Conservation (phyloP, 1,284 basidiomycete genomes). For the Termitomyces sp. region DNA sequence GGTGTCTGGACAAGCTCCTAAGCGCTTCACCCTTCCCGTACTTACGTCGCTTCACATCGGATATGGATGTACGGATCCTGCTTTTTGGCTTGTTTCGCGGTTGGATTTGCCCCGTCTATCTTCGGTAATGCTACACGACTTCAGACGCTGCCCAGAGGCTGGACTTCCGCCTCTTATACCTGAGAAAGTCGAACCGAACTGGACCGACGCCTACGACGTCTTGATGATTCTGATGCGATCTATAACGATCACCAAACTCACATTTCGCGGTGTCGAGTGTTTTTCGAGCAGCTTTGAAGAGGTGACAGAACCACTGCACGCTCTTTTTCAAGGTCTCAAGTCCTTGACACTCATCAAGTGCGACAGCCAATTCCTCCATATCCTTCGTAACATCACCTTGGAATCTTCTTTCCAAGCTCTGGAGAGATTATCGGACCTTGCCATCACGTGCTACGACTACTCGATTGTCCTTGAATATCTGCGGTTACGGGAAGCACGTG, state of each 20-base stretch:
- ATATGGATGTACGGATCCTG: constrained; percentile 8
- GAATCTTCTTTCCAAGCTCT: neutral
- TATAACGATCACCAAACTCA: constrained; percentile 7
- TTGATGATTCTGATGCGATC: constrained; percentile 9
- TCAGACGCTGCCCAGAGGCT: constrained; percentile 12
- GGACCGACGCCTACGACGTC: constrained; percentile 11
- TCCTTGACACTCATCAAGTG: constrained; percentile 13
- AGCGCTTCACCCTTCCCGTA: constrained; percentile 9
- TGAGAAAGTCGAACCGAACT: neutral
- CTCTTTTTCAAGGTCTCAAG: constrained; percentile 13
- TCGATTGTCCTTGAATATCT: constrained; percentile 12
- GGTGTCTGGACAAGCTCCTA: constrained; percentile 2
- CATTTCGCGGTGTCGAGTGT: constrained; percentile 15
- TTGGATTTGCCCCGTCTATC: constrained; percentile 11
- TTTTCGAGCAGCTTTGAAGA: constrained; percentile 9
- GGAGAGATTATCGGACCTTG: constrained; percentile 11
- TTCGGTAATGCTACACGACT: constrained; percentile 13
- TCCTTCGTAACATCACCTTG: constrained; percentile 10
- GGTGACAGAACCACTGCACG: constrained; percentile 8
- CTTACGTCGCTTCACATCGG: constrained; percentile 14
- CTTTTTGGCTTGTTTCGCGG: constrained; percentile 5
- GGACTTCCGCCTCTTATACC: constrained; percentile 3
- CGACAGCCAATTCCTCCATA: constrained; percentile 13
- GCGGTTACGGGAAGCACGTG: constrained; percentile 10
- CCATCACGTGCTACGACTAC: constrained; percentile 14